A percentile compares a stretch with the other conserved stretches of the same genome.
phyloP scores from a whole-genome alignment of 345 rosid genomes.

The Citrus australasica region DNA sequence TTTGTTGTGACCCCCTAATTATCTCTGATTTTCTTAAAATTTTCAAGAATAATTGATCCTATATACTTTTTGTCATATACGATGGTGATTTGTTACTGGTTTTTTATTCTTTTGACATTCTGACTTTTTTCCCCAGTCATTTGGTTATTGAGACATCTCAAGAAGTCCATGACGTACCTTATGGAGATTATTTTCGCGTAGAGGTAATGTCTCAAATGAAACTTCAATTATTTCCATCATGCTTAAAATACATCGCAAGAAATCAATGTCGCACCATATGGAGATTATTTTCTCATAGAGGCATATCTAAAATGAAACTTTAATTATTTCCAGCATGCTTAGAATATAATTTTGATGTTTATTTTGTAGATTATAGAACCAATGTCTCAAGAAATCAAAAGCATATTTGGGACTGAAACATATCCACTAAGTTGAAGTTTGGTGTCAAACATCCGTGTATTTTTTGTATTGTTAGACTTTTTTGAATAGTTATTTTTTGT shows the following conservation, averaged over 20 bases:
- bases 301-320: conserved; percentile 26
- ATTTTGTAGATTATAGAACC: background rate
- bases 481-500: background rate
- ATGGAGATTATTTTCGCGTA: conserved; percentile 83
- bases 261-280: conserved; percentile 76
- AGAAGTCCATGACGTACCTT: conserved; percentile 79
- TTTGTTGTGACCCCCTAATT: background rate
- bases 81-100: background rate
- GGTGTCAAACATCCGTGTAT: background rate
- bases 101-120: conserved; percentile 8
- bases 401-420: background rate
- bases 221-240: background rate
- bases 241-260: conserved; percentile 53
- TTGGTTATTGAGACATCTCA: conserved; percentile 83
- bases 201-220: conserved; percentile 53
- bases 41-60: background rate
- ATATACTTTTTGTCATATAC: background rate
- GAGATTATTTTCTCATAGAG: conserved; percentile 86
- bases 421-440: background rate
- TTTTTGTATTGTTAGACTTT: background rate
- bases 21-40: background rate
- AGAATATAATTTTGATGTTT: conserved; percentile 1
- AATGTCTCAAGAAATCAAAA: background rate
- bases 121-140: conserved; percentile 50
- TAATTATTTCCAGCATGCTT: background rate